A percentile compares a stretch with the other conserved stretches of the same genome.
Conservation (phyloP, 2,329 filamentous ascomycete species). For the Pyrenochaeta sp. region DNA sequence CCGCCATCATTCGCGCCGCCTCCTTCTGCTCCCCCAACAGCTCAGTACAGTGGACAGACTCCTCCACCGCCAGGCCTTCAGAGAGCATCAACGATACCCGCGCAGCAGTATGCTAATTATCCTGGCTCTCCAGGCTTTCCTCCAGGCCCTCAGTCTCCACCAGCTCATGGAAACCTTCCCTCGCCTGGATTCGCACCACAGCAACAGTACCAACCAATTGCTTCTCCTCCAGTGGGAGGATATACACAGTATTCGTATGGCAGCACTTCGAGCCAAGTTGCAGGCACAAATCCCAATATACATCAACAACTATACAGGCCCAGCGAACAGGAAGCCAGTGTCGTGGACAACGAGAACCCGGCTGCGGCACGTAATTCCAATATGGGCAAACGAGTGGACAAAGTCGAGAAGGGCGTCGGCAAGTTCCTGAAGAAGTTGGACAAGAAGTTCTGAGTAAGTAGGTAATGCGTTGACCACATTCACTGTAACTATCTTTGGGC, state of each 20-base stretch:
- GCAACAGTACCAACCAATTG: constrained; percentile 43
- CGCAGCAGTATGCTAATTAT: constrained; percentile 50
- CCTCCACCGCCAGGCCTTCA: constrained; percentile 37
- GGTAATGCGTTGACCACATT: too few species aligned
- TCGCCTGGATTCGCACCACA: constrained; percentile 50
- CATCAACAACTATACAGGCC: constrained; percentile 76
- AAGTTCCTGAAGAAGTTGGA: constrained; percentile 80
- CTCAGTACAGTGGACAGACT: constrained; percentile 28
- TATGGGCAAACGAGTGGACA: constrained; percentile 70
- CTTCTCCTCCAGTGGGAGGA: constrained; percentile 59
- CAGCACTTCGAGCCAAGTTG: constrained; percentile 39
- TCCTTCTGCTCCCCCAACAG: constrained; percentile 37
- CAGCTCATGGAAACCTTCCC: constrained; percentile 43
- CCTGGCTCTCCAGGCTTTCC: constrained; percentile 41
- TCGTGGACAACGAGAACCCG: constrained; percentile 29
- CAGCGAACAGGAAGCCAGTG: constrained; percentile 64
- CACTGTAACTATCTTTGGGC: constrained; percentile 9
- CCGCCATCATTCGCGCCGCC: constrained; percentile 50
- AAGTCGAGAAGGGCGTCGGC: constrained; percentile 73
- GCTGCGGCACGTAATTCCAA: constrained; percentile 53
- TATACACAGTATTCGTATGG: constrained; percentile 64
- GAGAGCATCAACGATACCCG: constrained; percentile 40
- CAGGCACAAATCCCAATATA: constrained; percentile 51
- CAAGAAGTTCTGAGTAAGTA: constrained; percentile 68
- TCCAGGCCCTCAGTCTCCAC: constrained; percentile 36